These are phyloP conservation scores for Zygoascus biomembranicola DNA, from an alignment of 805 yeast species.

Conservation along the genomic window DNA sequence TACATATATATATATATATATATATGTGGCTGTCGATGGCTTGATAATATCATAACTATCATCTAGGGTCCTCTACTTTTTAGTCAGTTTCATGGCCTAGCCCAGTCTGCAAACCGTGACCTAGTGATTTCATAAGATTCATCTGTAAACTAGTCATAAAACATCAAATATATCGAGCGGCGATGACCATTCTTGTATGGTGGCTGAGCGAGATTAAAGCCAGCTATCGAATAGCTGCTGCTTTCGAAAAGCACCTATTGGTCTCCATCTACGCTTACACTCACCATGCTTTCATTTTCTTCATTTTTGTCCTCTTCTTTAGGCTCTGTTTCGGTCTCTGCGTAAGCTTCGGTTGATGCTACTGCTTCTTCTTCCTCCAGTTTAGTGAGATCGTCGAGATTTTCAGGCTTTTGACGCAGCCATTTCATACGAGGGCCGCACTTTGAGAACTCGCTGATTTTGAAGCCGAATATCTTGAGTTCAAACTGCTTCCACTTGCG, in stretches of 20 bases:
- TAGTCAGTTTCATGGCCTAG: too few relatives aligned
- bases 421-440: constrained; percentile 95
- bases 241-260: background rate
- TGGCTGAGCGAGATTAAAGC: too few relatives aligned
- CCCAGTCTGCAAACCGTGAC: too few relatives aligned
- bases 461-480: constrained; percentile 81
- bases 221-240: too few relatives aligned
- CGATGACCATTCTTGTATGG: too few relatives aligned
- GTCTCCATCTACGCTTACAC: constrained; percentile 14
- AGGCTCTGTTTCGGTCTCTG: background rate
- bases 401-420: constrained; percentile 72
- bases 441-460: constrained; percentile 59
- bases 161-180: too few relatives aligned
- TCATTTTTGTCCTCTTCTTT: constrained; percentile 3
- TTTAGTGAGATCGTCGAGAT: constrained; percentile 47
- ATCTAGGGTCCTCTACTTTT: too few relatives aligned
- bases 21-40: too few relatives aligned
- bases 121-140: too few relatives aligned
- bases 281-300: constrained; percentile 13
- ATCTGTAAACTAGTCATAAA: too few relatives aligned
- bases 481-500: constrained; percentile 44
- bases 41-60: too few relatives aligned
- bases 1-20: too few relatives aligned
- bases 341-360: background rate
- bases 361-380: constrained; percentile 38